Base-by-base conservation (phyloP, 1,139 yeast species). In the Scheffersomyces titani region DNA sequence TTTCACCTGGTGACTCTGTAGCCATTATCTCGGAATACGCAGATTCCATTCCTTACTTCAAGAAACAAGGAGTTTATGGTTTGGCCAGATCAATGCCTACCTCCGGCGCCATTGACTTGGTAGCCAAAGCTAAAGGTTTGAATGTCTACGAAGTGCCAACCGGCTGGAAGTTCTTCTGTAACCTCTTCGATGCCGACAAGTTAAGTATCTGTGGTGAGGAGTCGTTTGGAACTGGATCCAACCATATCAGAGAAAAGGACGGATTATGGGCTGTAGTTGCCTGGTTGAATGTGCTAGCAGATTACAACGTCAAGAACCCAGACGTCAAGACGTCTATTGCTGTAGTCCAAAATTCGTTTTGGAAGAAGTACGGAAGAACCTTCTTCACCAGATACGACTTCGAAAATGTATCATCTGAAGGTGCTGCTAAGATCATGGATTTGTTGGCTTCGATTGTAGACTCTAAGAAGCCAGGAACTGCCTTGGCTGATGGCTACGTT, bases 11-110 rank as follows among this genome's bases (percentile, higher is more conserved):
- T 71, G 99, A 94, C 74, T 90, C 97, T 6, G 98, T 94, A 44
- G 99, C 99, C 51, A 93, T 94, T 65, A 94, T 94, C 71, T 93
- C 98, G 21, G 98, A 94, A 76, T 90, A 94, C 70, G 94, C 97
- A 11, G 83, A 83, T 57, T 84, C 84, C 61, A 94, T 94, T 65
- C 99, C 99, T 19, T 94, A 93, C 77, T 94, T 96, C 78, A 81
- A 85, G 66, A 85, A 89, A 66, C 86, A 87, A 61, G 98, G 98
- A 51, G 89, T 93, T 46, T 83, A 89, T 68, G 99, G 99, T 5
- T 81, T 94, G 56, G 99, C 99, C n/a, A 86, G 99, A 71, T 91
- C 97, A 18, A 94, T 94, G 97, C 99, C 99, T 56, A 94, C 99
- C 5, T 88, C 96, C 6, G 92, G 92, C 47, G 99, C 99, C 45